Evolutionary conservation across 139 green algal species (phyloP), one percentile per base, ranked within the genome.

Genomic region (Raphidocelis subcapitata): DNA sequence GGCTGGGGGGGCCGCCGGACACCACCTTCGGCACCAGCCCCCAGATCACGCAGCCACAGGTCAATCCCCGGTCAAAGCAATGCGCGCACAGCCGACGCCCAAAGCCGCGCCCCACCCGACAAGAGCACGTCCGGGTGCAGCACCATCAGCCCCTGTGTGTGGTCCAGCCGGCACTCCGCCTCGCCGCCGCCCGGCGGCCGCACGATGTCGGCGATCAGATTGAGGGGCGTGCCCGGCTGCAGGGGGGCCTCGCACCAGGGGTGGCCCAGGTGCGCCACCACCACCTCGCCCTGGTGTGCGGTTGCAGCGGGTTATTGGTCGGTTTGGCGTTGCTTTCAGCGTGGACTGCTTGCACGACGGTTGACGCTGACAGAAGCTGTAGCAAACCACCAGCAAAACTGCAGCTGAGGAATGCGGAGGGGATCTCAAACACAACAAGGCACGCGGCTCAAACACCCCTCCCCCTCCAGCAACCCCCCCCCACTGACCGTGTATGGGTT

Each of bases 91-190:
- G 56, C 26, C 18, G n/a, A 32, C 18, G 24, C 56, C 28, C 18
- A 21, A 63, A 29, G 56, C 26, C 18, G 15, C 1, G 47, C 49
- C 73, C 3, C 70, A 89, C 83, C 81, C 54, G 85, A 92, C 59
- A 96, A 76, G 62, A 96, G 84, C 44, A 92, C 24, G 63, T 96
- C 90, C 16, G 91, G 91, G 73, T 93, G 89, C 73, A 92, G 66
- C 15, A 96, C 70, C 3, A 94, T 26, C 32, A 92, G 57, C 3
- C 88, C 90, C 33, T 79, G 35, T 1, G 36, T 54, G 21, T 51
- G 61, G 26, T 60, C 55, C 8, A 77, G 73, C 32, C 26, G 67
- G 4, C 37, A 52, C 15, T 73, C 55, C 0, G 33, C 26, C 10
- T 15, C 36, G 26, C 56, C 37, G 2, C 66, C 41, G 8, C 3